Percentiles rank a stretch among this genome's conserved stretches.
phyloP scores from a whole-genome alignment of 768 basidiomycete genomes.

The Phylloporus arenicola region DNA sequence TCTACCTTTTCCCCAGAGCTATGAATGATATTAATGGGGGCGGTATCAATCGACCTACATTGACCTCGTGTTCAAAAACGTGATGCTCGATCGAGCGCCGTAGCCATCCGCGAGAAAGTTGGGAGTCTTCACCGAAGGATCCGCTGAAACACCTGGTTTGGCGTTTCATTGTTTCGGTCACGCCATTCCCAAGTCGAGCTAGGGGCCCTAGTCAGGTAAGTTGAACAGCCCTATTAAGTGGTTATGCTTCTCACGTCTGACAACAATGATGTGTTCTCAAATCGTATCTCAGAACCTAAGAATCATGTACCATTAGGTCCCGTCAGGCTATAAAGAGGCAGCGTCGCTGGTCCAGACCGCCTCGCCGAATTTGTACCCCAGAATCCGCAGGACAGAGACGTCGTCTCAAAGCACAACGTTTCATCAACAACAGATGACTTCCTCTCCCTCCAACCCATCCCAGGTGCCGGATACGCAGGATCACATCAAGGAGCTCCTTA shows the following conservation, averaged over 20 bases:
- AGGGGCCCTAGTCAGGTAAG: not conserved
- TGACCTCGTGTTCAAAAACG: not conserved
- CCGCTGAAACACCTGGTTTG: not conserved
- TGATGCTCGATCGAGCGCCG: not conserved
- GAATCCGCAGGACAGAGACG: not conserved
- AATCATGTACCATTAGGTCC: no score
- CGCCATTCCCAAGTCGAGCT: not conserved
- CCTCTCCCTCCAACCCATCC: no score
- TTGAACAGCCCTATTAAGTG: not conserved
- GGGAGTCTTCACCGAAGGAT: not conserved
- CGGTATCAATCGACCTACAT: not conserved
- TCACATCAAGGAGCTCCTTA: not conserved
- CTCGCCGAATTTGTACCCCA: not conserved
- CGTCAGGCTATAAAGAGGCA: not conserved
- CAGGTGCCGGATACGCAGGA: not conserved
- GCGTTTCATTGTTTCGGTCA: not conserved
- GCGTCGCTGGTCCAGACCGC: not conserved
- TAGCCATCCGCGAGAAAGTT: not conserved
- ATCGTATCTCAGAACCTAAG: not conserved
- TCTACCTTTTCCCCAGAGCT: no score
- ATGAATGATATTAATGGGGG: not conserved
- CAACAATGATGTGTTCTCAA: not conserved
- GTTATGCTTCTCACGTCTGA: not conserved
- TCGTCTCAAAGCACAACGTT: no score
- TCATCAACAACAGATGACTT: no score